Base-by-base conservation (phyloP, 2,329 filamentous ascomycete species). In the Hymenoscyphus repandus region DNA sequence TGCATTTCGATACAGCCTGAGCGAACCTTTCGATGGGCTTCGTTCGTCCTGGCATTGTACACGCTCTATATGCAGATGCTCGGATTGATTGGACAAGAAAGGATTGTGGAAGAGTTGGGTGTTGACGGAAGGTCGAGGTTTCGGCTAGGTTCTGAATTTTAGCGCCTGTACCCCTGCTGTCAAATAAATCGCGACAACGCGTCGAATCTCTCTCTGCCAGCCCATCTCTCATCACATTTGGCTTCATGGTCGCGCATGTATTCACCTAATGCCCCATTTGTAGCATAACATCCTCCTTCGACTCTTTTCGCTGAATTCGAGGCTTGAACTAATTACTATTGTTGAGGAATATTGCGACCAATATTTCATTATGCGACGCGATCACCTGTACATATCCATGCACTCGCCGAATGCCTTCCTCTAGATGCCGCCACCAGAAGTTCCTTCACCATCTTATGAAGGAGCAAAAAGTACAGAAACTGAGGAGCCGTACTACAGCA, bases 1-100 rank as follows among this genome's bases (percentile, higher is more conserved):
- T 79, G 68, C 85, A 88, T 68, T 84, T 83, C 13, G 77, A 79
- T 13, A 78, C 76, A 1, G 83, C 82, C 55, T 78, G 73, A 13
- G 83, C 84, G 62, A 88, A 78, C 58, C 83, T 86, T 63, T 87
- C 82, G 56, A 88, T 80, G 18, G 85, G 85, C 54, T 83, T 74
- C 51, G 74, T 78, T 56, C 75, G 57, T 46, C 52, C 32, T 45
- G 66, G 64, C 66, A 68, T 69, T 50, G 45, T 43, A 33, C 38
- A 45, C 30, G 41, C 10, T 40, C 22, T 27, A 7, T 36, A 15
- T 46, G 27, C n/a, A 27, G 13, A 20, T 30, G 20, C 17, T 34
- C 18, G 38, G 20, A n/a, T 46, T 20, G 37, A 5, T 13, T 22
- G 34, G 22, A 47, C 40, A 20, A 44, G 32, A 27, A n/a, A 34